phyloP scores from a whole-genome alignment of 305 asterid species.

The Petunia hybrid region DNA sequence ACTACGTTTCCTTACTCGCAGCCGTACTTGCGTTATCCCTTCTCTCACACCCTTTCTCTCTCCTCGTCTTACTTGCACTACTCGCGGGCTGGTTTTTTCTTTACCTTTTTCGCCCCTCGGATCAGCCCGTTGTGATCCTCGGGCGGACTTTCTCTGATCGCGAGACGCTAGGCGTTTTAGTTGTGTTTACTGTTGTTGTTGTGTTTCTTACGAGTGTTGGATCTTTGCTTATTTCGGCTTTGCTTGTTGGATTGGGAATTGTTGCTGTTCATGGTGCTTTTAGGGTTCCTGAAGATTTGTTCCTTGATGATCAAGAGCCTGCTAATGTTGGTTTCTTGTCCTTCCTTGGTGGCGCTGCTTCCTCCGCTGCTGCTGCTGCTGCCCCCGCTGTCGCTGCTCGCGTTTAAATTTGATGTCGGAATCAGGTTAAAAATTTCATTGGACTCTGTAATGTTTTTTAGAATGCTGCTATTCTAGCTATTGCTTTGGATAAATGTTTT shows the following conservation, averaged over 20 bases:
- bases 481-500: conserved; percentile 19
- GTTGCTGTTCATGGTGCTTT: conserved; percentile 72
- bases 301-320: conserved; percentile 68
- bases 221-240: conserved; percentile 65
- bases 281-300: conserved; percentile 68
- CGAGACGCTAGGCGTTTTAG: conserved; percentile 57
- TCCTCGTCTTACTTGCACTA: conserved; percentile 55
- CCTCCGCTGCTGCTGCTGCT: conserved; percentile 62
- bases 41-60: conserved; percentile 69
- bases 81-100: conserved; percentile 69
- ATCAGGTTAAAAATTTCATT: conserved; percentile 5
- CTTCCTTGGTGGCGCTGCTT: conserved; percentile 64
- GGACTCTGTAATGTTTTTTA: background rate
- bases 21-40: conserved; percentile 63
- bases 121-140: conserved; percentile 60
- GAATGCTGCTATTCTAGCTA: background rate
- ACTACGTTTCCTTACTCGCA: conserved; percentile 58
- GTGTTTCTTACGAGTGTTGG: conserved; percentile 76
- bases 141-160: conserved; percentile 68
- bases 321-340: conserved; percentile 61
- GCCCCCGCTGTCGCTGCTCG: conserved; percentile 57
- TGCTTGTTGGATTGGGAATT: conserved; percentile 59
- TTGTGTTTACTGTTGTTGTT: conserved; percentile 59
- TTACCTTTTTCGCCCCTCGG: conserved; percentile 62
- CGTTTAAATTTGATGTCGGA: conserved; percentile 35